Base-by-base conservation (phyloP, 176 grass and related monocot genomes). In the Hsuehochloa calcarea region DNA sequence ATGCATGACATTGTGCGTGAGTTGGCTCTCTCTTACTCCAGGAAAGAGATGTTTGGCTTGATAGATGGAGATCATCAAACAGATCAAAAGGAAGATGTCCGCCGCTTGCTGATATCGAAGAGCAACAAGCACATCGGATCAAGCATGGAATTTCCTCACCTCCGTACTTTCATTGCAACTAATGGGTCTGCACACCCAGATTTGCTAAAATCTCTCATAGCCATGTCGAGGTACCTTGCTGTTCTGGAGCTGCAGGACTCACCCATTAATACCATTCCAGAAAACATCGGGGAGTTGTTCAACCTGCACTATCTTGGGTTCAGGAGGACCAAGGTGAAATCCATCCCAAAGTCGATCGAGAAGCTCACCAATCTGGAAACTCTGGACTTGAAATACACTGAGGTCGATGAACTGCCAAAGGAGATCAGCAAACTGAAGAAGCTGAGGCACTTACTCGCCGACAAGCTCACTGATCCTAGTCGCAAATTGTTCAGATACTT, bases 1-100 rank as follows among this genome's bases (percentile, higher is more conserved):
- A 83, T 88, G 80, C 86, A 88, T 72, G 86, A 88, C 68, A 40
- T 82, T 16, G 31, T 88, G 62, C 43, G 86, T 47, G 86, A 83
- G 8, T 62, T 88, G 23, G 72, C 80, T 23, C 29, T 72, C n/a
- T 83, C 80, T 1, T 10, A 47, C 22, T 88, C 72, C 19, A 68
- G 27, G 25, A 70, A 84, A 20, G 70, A 77, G 31, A 83, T 77
- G 31, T 83, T 88, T 61, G 65, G 72, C 29, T 31, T 61, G 15
- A 10, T 70, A 25, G 52, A 72, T 13, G 72, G 37, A 34, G 31
- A 88, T 14, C 66, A 39, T 38, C 37, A 68, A 22, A 68, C 66
- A 40, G 66, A 68, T 41, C 66, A 68, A 11, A 68, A 68, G 37
- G 66, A 68, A 41, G 37, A 68, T 22, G 66, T 68, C 22, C 66